Evolutionary conservation across 1,284 basidiomycete species (phyloP).

Genomic region (Cutaneotrichosporon sp.): DNA sequence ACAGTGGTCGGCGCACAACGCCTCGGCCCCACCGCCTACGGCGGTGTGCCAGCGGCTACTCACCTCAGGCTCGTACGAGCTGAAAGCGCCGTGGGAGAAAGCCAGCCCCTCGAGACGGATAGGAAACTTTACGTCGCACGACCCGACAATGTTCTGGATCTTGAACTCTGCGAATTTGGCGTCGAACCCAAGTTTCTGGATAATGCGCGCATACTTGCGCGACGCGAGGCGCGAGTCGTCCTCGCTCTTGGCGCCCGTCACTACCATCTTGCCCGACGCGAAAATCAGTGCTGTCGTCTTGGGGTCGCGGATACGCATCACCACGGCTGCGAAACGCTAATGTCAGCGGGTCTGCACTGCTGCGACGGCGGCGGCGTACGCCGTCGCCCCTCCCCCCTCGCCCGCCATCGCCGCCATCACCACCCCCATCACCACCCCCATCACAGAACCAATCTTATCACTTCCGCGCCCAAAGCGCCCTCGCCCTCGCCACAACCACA

Average conservation of each 20-base stretch:
- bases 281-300: conserved; percentile 99
- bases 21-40: too few relatives aligned
- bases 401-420: background rate
- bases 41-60: too few relatives aligned
- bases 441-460: too few relatives aligned
- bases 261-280: conserved; percentile 99
- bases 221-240: conserved; percentile 95
- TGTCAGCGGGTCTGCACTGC: too few relatives aligned
- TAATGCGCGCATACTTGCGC: conserved; percentile 98
- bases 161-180: conserved; percentile 99
- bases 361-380: too few relatives aligned
- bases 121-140: conserved; percentile 98
- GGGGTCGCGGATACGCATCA: conserved; percentile 99
- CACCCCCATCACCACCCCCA: too few relatives aligned
- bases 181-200: conserved; percentile 98
- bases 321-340: conserved; percentile 99
- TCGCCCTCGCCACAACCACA: background rate
- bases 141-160: conserved; percentile 99
- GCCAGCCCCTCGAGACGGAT: conserved; percentile 97
- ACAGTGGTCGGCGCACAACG: too few relatives aligned
- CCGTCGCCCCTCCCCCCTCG: background rate
- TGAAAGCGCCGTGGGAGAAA: conserved; percentile 97
- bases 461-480: too few relatives aligned
- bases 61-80: conserved; percentile 95
- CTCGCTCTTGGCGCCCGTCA: conserved; percentile 98